Percentiles rank a stretch among this genome's conserved stretches.
Evolutionary conservation across 164 flowering plant species (phyloP).

Genomic region (Tetrastigma voinierianum): DNA sequence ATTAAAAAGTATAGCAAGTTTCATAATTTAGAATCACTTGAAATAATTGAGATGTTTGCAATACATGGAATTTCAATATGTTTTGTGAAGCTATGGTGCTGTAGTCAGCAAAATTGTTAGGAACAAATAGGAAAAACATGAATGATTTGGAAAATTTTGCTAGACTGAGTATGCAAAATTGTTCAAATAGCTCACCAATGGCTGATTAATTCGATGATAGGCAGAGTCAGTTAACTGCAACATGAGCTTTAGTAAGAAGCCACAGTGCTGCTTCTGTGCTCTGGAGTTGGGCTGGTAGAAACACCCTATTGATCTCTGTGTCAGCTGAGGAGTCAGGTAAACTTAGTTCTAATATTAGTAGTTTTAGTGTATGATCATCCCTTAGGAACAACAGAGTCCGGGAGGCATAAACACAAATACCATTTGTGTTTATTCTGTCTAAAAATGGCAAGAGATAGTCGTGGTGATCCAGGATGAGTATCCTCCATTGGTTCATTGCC

Average conservation of each 20-base stretch:
- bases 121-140: background rate
- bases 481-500: conserved; percentile 41
- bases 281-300: conserved; percentile 33
- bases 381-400: conserved; percentile 47
- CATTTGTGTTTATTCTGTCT: conserved; percentile 28
- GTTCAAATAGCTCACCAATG: conserved; percentile 49
- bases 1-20: too few species aligned
- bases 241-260: conserved; percentile 66
- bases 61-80: too few species aligned
- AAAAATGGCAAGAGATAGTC: conserved; percentile 54
- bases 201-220: conserved; percentile 48
- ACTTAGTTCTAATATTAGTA: conserved; percentile 57
- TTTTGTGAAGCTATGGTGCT: too few species aligned
- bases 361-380: conserved; percentile 42
- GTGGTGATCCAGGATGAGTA: conserved; percentile 62
- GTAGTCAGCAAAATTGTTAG: background rate
- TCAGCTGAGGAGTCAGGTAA: conserved; percentile 20
- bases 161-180: background rate
- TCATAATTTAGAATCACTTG: too few species aligned
- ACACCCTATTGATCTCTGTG: conserved; percentile 22
- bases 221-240: conserved; percentile 54
- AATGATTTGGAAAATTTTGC: background rate
- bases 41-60: too few species aligned
- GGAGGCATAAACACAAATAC: conserved; percentile 42
- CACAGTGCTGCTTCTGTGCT: conserved; percentile 47